Base-by-base conservation (phyloP, 2,329 filamentous ascomycete genomes). In the Apiospora kogelbergensis region DNA sequence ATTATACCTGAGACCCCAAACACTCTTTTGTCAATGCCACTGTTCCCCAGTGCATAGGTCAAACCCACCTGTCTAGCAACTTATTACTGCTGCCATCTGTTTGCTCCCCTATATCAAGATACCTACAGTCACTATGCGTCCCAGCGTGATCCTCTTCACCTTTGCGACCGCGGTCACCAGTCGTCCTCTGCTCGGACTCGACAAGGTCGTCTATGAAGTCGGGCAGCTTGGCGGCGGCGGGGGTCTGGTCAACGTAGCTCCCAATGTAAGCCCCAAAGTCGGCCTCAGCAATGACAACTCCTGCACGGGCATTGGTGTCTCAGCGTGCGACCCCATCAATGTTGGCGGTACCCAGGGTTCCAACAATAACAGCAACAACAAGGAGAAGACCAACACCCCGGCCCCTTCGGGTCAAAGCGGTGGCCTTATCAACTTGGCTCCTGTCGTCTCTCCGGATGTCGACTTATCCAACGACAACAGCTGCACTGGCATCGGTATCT, bases 261-360 rank as follows among this genome's bases (percentile, higher is more conserved):
- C 73, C 11, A 67, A 57, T 41, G 20, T 74, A n/a, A 41, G 65
- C 45, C 69, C 70, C 22, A 68, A 67, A 13, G 17, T 74, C 13
- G 37, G 67, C 10, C 33, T 70, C 20, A 63, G 45, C 63, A 71
- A 72, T n/a, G 66, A 70, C 22, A 71, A 72, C 57, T 70, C 70
- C 11, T 73, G 73, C 63, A 48, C 71, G 41, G 72, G 73, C 24
- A 10, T 76, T 60, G 74, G 74, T 64, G 66, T 75, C 60, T 73
- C 72, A 11, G 74, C 74, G 10, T 76, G 74, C 66, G 73, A 76
- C 68, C 74, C 73, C 42, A 74, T 76, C 71, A 76, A 73, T 30
- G 73, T 75, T 40, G 65, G 69, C 1, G 73, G 68, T 3, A 73
- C 71, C 2, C 71, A 74, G 45, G 67, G 71, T 53, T 72, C 70